A percentile compares a stretch with the other conserved stretches of the same genome.
phyloP scores from a whole-genome alignment of 2,329 filamentous ascomycete species.

The Neonectria punicea region DNA sequence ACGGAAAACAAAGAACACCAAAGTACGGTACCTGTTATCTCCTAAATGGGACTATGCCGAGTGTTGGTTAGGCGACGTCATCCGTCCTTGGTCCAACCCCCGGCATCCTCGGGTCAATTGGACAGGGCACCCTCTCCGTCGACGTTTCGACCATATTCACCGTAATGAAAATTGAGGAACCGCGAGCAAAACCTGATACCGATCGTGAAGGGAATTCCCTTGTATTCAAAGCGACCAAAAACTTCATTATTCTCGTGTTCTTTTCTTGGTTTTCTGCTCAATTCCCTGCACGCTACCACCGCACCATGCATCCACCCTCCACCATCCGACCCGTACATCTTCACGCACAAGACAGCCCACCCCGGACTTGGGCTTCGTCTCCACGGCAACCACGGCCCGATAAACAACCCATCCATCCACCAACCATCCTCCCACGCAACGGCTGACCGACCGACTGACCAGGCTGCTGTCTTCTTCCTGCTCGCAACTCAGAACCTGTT shows the following conservation, averaged over 20 bases:
- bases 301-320: slow-evolving; percentile 12
- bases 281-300: slow-evolving; percentile 14
- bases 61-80: slow-evolving; percentile 13
- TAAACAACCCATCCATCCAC: slow-evolving; percentile 39
- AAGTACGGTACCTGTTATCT: not conserved
- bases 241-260: not conserved
- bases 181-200: not conserved
- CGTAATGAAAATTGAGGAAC: not conserved
- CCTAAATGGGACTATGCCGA: not conserved
- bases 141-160: not conserved
- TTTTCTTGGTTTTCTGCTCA: slow-evolving; percentile 4
- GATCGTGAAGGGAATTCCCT: not conserved
- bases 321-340: slow-evolving; percentile 3
- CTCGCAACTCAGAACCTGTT: slow-evolving; percentile 29
- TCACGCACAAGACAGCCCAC: slow-evolving; percentile 36
- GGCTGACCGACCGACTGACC: slow-evolving; percentile 33
- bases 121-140: not conserved
- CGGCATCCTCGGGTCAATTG: slow-evolving; percentile 16
- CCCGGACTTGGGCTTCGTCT: slow-evolving; percentile 16
- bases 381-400: slow-evolving; percentile 39
- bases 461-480: slow-evolving; percentile 17
- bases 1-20: not conserved
- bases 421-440: slow-evolving; percentile 29
- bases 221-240: not conserved
- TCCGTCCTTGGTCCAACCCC: not conserved